Percentiles rank a stretch among this genome's conserved stretches.
Conservation (phyloP, 805 yeast genomes). For the Danielia reshetovae region DNA sequence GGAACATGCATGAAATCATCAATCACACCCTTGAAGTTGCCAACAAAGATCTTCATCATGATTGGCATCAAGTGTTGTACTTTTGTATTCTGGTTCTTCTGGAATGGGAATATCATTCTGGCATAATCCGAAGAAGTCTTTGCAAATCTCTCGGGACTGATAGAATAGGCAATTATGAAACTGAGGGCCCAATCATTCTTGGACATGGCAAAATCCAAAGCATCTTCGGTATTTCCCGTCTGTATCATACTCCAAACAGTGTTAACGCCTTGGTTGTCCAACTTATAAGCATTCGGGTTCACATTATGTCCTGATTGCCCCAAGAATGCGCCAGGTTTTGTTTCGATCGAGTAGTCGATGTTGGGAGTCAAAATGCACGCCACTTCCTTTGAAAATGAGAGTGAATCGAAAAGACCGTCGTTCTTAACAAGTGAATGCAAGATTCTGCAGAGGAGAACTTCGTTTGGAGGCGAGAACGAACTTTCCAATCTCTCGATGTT, state of each 20-base stretch:
- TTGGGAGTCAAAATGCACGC: constrained; percentile 42
- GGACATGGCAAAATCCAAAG: constrained; percentile 57
- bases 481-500: constrained; percentile 17
- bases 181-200: constrained; percentile 77
- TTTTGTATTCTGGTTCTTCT: constrained; percentile 33
- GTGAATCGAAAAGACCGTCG: constrained; percentile 29
- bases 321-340: constrained; percentile 5
- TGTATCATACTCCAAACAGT: constrained; percentile 40
- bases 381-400: constrained; percentile 27
- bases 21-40: constrained; percentile 53
- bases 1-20: constrained; percentile 43
- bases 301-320: constrained; percentile 2
- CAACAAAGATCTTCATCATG: constrained; percentile 60
- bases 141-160: constrained; percentile 60
- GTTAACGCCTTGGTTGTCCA: constrained; percentile 36
- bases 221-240: constrained; percentile 63
- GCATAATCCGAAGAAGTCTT: constrained; percentile 56
- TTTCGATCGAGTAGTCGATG: constrained; percentile 30
- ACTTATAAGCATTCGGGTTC: constrained; percentile 38
- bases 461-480: constrained; percentile 12
- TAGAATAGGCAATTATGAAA: constrained; percentile 60
- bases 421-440: constrained; percentile 22
- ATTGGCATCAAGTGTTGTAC: constrained; percentile 47
- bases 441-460: constrained; percentile 29
- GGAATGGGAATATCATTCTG: constrained; percentile 41